Conservation (phyloP, 1,284 basidiomycete genomes). For the Phellinidium pouzarii region DNA sequence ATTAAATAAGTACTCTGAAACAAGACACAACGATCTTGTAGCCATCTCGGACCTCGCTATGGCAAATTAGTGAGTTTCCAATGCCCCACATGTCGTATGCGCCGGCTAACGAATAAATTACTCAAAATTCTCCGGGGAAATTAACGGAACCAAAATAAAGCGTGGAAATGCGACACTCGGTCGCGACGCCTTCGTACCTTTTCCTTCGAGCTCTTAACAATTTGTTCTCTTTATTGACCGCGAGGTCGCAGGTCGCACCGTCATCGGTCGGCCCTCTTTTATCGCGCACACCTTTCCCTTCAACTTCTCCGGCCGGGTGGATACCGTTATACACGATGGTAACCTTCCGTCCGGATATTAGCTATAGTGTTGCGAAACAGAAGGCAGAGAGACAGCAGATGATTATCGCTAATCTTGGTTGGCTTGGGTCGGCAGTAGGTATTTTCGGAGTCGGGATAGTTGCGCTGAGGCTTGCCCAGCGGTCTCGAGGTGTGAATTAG, state of each 20-base stretch:
- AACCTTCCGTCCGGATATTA: slow-evolving; percentile 91
- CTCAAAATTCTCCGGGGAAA: slow-evolving; percentile 11
- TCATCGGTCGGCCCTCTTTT: slow-evolving; percentile 24
- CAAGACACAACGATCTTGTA: slow-evolving; percentile 79
- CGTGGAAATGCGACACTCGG: slow-evolving; percentile 90
- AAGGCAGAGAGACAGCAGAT: slow-evolving; percentile 56
- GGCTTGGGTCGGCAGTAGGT: slow-evolving; percentile 41
- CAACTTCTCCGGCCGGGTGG: slow-evolving; percentile 66
- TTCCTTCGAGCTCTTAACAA: slow-evolving; percentile 80
- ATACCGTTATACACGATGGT: slow-evolving; percentile 94
- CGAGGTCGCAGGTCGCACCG: slow-evolving; percentile 34
- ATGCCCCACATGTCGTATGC: background rate
- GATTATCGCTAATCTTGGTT: slow-evolving; percentile 39
- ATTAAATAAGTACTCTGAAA: slow-evolving; percentile 71
- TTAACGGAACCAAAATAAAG: slow-evolving; percentile 34
- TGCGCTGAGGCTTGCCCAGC: slow-evolving; percentile 32
- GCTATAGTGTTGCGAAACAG: slow-evolving; percentile 69
- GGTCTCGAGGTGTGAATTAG: slow-evolving; percentile 19
- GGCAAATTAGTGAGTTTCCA: slow-evolving; percentile 82
- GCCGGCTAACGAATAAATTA: slow-evolving; percentile 5
- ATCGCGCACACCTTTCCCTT: slow-evolving; percentile 43
- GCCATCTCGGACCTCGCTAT: slow-evolving; percentile 91
- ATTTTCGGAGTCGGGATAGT: slow-evolving; percentile 36
- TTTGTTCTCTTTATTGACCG: slow-evolving; percentile 58
- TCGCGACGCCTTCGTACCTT: slow-evolving; percentile 77